phyloP scores from a whole-genome alignment of 1,284 basidiomycete species.

The Naganishia albida region DNA sequence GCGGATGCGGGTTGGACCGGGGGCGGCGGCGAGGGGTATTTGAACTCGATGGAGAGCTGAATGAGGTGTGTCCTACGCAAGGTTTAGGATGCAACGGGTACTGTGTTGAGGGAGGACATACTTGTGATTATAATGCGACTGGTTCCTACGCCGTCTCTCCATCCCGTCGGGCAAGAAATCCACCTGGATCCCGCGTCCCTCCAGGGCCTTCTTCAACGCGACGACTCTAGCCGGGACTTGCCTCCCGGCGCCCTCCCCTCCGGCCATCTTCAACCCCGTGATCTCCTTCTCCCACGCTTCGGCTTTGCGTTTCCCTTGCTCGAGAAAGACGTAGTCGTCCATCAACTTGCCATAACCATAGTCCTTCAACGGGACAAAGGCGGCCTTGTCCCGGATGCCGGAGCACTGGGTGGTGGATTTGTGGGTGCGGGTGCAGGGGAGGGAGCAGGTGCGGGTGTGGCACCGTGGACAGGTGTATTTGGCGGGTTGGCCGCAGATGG shows the following conservation, averaged over 20 bases:
- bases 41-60: slow-evolving; percentile 71
- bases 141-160: slow-evolving; percentile 71
- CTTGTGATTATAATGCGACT: slow-evolving; percentile 78
- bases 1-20: slow-evolving; percentile 54
- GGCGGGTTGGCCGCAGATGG: slow-evolving; percentile 41
- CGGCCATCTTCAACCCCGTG: slow-evolving; percentile 46
- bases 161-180: slow-evolving; percentile 78
- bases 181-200: slow-evolving; percentile 65
- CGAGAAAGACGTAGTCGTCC: slow-evolving; percentile 79
- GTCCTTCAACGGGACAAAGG: slow-evolving; percentile 73
- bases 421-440: slow-evolving; percentile 69
- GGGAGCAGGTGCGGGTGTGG: slow-evolving; percentile 67
- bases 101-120: slow-evolving; percentile 54
- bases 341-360: slow-evolving; percentile 80
- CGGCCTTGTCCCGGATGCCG: slow-evolving; percentile 70
- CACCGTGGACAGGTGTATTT: slow-evolving; percentile 85
- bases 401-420: slow-evolving; percentile 67
- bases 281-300: slow-evolving; percentile 72
- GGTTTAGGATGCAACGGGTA: slow-evolving; percentile 13
- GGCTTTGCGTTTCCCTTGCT: slow-evolving; percentile 71
- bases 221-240: slow-evolving; percentile 50
- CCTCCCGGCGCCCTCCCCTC: slow-evolving; percentile 59
- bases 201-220: slow-evolving; percentile 64
- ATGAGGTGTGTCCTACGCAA: slow-evolving; percentile 64
- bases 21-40: slow-evolving; percentile 34